Evolutionary conservation across 305 asterid species (phyloP).

Genomic region (Fraxinus latifolia): DNA sequence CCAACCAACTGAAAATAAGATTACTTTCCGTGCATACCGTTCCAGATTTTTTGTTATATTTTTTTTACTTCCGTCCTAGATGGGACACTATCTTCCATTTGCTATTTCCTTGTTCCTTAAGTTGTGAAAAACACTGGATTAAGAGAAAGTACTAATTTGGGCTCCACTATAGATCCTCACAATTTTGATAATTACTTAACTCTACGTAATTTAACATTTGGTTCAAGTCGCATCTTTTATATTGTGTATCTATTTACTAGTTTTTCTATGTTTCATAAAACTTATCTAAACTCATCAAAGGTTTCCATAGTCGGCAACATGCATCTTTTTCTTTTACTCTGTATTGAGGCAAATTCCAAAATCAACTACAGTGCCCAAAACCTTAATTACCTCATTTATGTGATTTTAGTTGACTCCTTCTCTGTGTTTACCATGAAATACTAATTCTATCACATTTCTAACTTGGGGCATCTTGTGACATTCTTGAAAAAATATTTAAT

Average conservation of each 20-base stretch:
- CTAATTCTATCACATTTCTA: not conserved
- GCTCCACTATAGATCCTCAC: not conserved
- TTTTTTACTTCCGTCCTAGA: not conserved
- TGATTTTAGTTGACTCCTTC: not conserved
- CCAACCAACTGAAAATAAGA: not conserved
- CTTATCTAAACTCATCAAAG: not conserved
- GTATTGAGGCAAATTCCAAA: not conserved
- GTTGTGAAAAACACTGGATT: not conserved
- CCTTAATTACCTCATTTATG: not conserved
- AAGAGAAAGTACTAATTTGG: not conserved
- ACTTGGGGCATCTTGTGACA: not conserved
- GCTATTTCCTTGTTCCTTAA: not conserved
- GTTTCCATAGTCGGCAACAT: not conserved
- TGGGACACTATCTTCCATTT: not conserved
- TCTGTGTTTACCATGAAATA: not conserved
- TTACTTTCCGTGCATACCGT: not conserved
- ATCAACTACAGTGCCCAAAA: not conserved
- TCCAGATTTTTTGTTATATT: not conserved
- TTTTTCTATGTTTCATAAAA: not conserved
- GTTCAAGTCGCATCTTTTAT: not conserved
- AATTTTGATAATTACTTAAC: not conserved
- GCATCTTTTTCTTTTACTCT: not conserved
- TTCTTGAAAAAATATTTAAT: not conserved
- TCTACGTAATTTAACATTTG: not conserved
- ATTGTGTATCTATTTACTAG: not conserved